Percentiles rank a stretch among this genome's conserved stretches.
Evolutionary conservation across 1,284 basidiomycete species (phyloP).

Genomic region (Wolfiporia cocos): DNA sequence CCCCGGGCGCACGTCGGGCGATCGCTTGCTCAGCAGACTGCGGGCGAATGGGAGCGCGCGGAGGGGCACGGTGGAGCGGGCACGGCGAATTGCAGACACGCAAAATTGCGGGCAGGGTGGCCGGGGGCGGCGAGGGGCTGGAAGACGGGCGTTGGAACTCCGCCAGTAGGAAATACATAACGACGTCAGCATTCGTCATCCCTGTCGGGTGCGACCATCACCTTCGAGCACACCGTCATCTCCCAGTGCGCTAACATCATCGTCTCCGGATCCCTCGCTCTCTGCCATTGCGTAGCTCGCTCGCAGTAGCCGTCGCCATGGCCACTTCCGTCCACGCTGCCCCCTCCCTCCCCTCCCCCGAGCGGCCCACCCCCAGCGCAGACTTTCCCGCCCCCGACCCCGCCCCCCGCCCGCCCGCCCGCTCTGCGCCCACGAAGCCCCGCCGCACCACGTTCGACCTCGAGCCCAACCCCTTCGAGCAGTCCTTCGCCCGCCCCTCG

Average conservation of each 20-base stretch:
- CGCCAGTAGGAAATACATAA: conserved; percentile 26
- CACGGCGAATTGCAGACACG: conserved; percentile 3
- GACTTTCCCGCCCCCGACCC: conserved; percentile 6
- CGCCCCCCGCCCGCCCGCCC: conserved; percentile 8
- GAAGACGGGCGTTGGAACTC: conserved; percentile 24
- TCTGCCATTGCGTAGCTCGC: no score
- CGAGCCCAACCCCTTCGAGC: conserved; percentile 96
- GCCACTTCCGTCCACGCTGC: conserved; percentile 7
- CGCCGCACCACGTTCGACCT: conserved; percentile 70
- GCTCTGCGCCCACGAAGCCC: conserved; percentile 11
- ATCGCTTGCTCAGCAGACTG: background rate
- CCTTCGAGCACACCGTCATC: conserved; percentile 20
- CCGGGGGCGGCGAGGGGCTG: conserved; percentile 18
- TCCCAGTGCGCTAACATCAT: conserved; percentile 15
- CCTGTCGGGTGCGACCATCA: conserved; percentile 12
- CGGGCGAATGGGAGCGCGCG: conserved; percentile 1
- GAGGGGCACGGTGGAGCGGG: conserved; percentile 1
- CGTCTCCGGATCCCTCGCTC: background rate
- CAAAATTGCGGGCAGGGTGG: conserved; percentile 7
- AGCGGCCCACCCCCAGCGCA: conserved; percentile 5
- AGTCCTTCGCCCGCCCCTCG: conserved; percentile 70
- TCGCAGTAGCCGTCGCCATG: conserved; percentile 10
- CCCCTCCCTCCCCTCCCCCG: conserved; percentile 6
- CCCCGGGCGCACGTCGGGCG: conserved; percentile 2
- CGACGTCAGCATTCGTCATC: conserved; percentile 32